Conservation (phyloP, 176 grass and related monocot species). For the Hordeum marinum region DNA sequence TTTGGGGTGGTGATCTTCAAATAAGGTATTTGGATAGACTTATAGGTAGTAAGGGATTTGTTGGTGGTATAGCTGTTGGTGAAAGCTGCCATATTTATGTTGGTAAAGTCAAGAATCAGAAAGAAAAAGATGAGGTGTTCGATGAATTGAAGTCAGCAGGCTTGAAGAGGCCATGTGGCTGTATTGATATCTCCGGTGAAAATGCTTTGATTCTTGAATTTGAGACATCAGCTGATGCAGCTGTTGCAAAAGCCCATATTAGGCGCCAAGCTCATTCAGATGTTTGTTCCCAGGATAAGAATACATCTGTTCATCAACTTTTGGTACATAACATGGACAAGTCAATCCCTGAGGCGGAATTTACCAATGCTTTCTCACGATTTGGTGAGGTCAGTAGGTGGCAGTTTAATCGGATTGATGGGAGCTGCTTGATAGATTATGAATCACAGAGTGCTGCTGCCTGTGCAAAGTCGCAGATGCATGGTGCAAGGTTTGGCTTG, state of each 20-base stretch:
- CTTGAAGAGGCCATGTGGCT: constrained; percentile 44
- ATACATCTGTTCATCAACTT: constrained; percentile 42
- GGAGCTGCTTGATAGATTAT: constrained; percentile 60
- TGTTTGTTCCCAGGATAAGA: constrained; percentile 36
- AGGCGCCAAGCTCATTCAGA: constrained; percentile 45
- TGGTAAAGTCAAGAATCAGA: constrained; percentile 57
- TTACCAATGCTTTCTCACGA: constrained; percentile 67
- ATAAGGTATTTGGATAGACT: constrained; percentile 82
- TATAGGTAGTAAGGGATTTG: constrained; percentile 60
- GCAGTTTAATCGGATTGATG: constrained; percentile 49
- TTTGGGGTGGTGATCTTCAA: constrained; percentile 67
- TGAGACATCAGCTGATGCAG: constrained; percentile 64
- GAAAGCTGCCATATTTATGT: constrained; percentile 79
- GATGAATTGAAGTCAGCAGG: constrained; percentile 54
- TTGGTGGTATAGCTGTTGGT: constrained; percentile 63
- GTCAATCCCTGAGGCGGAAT: constrained; percentile 47
- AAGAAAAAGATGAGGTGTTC: constrained; percentile 78
- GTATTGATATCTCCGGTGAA: constrained; percentile 55
- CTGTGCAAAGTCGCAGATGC: constrained; percentile 49
- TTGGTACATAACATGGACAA: constrained; percentile 62
- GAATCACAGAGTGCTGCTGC: constrained; percentile 46
- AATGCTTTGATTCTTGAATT: constrained; percentile 89
- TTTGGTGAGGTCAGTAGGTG: constrained; percentile 59
- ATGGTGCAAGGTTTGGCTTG: constrained; percentile 62
- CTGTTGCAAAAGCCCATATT: constrained; percentile 65